Evolutionary conservation across 2,329 filamentous ascomycete genomes (phyloP).

Genomic region (Emergomyces pasteurianus): DNA sequence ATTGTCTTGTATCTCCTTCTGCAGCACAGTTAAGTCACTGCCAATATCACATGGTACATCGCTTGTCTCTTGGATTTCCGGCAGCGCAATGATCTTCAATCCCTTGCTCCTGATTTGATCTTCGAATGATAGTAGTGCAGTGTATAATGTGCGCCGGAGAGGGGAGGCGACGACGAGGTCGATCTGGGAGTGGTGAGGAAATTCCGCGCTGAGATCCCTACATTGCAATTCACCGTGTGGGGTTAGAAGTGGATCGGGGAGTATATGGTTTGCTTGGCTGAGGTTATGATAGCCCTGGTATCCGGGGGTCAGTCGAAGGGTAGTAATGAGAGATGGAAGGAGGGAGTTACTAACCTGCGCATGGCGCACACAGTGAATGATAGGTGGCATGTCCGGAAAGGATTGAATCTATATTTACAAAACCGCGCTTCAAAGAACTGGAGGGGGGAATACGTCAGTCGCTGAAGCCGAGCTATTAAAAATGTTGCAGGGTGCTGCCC

Average conservation of each 20-base stretch:
- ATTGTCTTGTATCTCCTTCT: constrained; percentile 47
- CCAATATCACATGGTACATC: constrained; percentile 67
- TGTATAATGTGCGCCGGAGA: constrained; percentile 69
- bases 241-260: constrained; percentile 72
- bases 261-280: constrained; percentile 51
- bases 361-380: constrained; percentile 35
- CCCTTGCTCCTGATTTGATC: constrained; percentile 38
- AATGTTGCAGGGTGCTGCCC: not conserved
- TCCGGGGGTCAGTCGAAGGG: not conserved
- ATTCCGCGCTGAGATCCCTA: constrained; percentile 45
- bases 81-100: constrained; percentile 52
- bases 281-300: constrained; percentile 73
- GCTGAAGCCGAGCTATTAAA: not conserved
- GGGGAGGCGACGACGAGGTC: constrained; percentile 67
- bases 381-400: constrained; percentile 25
- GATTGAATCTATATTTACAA: not conserved
- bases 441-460: not conserved
- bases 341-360: constrained; percentile 27
- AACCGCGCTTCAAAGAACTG: not conserved
- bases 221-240: constrained; percentile 67
- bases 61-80: constrained; percentile 68
- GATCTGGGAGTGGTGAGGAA: constrained; percentile 53
- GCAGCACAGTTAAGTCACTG: constrained; percentile 42
- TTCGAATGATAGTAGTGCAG: constrained; percentile 58
- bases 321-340: not conserved